Conservation (phyloP, 352 stramenopile genomes). For the Pythium angustatum region DNA sequence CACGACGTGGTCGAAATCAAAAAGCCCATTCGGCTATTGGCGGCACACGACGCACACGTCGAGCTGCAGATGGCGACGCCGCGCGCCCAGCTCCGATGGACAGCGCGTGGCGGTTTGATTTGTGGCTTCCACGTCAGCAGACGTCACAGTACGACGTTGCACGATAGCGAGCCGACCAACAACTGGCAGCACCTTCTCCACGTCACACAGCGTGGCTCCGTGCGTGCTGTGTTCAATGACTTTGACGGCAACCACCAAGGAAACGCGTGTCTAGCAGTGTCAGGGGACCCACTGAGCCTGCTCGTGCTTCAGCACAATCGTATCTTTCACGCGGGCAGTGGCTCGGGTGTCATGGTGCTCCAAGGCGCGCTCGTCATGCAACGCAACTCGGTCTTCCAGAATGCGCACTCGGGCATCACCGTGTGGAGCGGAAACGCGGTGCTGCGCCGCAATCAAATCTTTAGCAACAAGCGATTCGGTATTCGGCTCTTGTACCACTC, state of each 20-base stretch:
- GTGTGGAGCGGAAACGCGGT: conserved; percentile 60
- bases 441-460: conserved; percentile 62
- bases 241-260: conserved; percentile 65
- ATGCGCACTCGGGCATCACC: conserved; percentile 60
- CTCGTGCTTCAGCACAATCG: conserved; percentile 62
- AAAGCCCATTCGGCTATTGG: conserved; percentile 50
- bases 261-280: conserved; percentile 67
- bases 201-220: conserved; percentile 39
- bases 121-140: conserved; percentile 67
- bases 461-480: conserved; percentile 68
- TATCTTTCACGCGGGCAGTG: conserved; percentile 52
- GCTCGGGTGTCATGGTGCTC: conserved; percentile 57
- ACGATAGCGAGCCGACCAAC: conserved; percentile 10
- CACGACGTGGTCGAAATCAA: conserved; percentile 50
- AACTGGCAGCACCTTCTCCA: conserved; percentile 72
- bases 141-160: conserved; percentile 24
- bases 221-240: conserved; percentile 67
- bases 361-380: conserved; percentile 61
- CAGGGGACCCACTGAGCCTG: conserved; percentile 40
- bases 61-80: conserved; percentile 65
- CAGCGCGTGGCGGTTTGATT: conserved; percentile 55
- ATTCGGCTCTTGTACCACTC: conserved; percentile 72
- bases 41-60: conserved; percentile 55
- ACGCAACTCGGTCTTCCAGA: conserved; percentile 54
- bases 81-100: conserved; percentile 56